Base-by-base conservation (phyloP, 108 stramenopile genomes). In the Nitzschia inconspicua region DNA sequence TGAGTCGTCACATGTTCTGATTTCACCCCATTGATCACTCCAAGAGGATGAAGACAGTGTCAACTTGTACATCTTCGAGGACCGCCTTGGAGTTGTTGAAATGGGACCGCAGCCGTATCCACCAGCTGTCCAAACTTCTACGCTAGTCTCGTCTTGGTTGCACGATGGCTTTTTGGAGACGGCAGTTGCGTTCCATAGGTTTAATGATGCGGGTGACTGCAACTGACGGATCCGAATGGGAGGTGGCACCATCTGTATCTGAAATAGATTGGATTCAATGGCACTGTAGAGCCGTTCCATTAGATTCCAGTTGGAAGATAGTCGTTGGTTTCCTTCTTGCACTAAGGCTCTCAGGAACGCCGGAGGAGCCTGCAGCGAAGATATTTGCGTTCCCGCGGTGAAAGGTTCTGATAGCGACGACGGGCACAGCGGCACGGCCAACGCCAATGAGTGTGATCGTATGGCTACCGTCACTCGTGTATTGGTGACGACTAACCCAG, bases 71-170 rank as follows among this genome's bases (percentile, higher is more conserved):
- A 74, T 19, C 14, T 56, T 46, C 5, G 20, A 37, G 0, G 60
- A 67, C 31, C 73, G 49, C 11, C 24, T 22, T 16, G 60, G 71
- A 1, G 57, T 47, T 2, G 7, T 29, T 0, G 7, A 14, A 18
- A 3, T 22, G 8, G 92, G 92, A 9, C 92, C 88, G 11, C 52
- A 73, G 26, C 92, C 92, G 57, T 90, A 88, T 18, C 92, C 92
- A 13, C 92, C 92, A 64, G 87, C 79, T 11, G 79, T 72, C 14
- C 77, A 50, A 10, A 89, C 44, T 29, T 84, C 70, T 7, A n/a
- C 44, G 13, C 20, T 40, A n/a, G 16, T 13, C 0, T 30, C 13
- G n/a, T n/a, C n/a, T n/a, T n/a, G n/a, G n/a, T n/a, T n/a, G n/a
- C n/a, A n/a, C 41, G 16, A 57, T 23, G 22, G 22, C 44, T 25